Evolutionary conservation across 768 basidiomycete species (phyloP), one percentile per base, ranked within the genome.

Genomic region (Lactarius sanguifluus): DNA sequence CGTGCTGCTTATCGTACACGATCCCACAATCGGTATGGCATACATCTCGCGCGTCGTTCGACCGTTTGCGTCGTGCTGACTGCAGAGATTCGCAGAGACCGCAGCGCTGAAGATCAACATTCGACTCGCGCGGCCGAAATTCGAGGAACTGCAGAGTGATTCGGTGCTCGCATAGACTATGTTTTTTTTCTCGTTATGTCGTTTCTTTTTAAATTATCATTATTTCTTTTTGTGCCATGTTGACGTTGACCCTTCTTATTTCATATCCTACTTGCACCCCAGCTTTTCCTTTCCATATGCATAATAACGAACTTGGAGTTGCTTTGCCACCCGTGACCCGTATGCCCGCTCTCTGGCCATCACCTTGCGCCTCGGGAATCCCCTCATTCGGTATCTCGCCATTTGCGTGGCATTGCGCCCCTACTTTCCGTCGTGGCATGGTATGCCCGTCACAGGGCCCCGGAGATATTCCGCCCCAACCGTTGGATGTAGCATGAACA

Each of bases 101-200:
- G 93, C 92, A 2, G 91, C 94, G 16, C 75, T 98, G 69, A 88
- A 86, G 75, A 82, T 95, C 76, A 97, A 97, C 75, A 90, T 98
- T 66, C 85, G 88, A 43, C 85, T 96, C 73, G 91, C 92, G 25
- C 85, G 93, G 34, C 80, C 82, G 61, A 96, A 96, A 75, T 95
- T 98, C 65, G 92, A 94, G 71, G 91, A 94, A 72, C 83, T 98
- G 32, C 92, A 94, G 75, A 88, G 86, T 10, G 88, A 90, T 74
- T 87, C 71, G 41, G 41, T 67, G 57, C 54, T 69, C 36, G 61
- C 68, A 47, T 64, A 61, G 43, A 7, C 25, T 25, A 34, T 18
- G 18, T 28, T n/a, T n/a, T n/a, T n/a, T n/a, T n/a, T 25, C 38
- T 30, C 30, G 20, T 36, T 23, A 13, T 28, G 34, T 61, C 18